Percentiles rank a stretch among this genome's conserved stretches.
These are phyloP conservation scores for Paxillus rubicundulus DNA, from an alignment of 768 basidiomycete genomes.

Conservation along the genomic window DNA sequence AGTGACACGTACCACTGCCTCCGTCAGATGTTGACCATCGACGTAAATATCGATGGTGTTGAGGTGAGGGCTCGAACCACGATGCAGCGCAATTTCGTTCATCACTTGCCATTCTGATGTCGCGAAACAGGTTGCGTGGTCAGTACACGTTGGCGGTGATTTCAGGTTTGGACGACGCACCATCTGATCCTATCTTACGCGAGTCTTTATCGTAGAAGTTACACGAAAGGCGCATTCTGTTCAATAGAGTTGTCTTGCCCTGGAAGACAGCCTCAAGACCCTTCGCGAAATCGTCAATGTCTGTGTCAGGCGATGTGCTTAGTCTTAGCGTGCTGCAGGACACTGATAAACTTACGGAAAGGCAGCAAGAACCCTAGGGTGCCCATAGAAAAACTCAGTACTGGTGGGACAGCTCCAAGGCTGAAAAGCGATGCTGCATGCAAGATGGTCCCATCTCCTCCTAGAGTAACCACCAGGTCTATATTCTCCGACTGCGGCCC, in stretches of 20 bases:
- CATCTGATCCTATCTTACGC: constrained; percentile 54
- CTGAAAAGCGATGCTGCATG: constrained; percentile 92
- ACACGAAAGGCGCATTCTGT: constrained; percentile 89
- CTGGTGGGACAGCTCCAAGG: constrained; percentile 88
- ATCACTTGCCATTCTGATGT: constrained; percentile 87
- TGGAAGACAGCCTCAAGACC: constrained; percentile 78
- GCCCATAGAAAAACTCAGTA: constrained; percentile 64
- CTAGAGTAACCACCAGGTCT: constrained; percentile 86
- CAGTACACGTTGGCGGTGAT: constrained; percentile 1
- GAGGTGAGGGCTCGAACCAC: constrained; percentile 87
- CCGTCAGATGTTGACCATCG: constrained; percentile 92
- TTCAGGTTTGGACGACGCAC: constrained; percentile 35
- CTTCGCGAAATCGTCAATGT: constrained; percentile 82
- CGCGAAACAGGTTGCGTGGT: background rate
- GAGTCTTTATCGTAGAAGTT: constrained; percentile 65
- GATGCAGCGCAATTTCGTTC: constrained; percentile 93
- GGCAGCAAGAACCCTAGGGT: constrained; percentile 91
- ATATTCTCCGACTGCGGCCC: constrained; percentile 59
- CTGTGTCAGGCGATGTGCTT: constrained; percentile 38
- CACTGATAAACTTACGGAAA: constrained; percentile 62
- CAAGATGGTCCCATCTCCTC: constrained; percentile 93
- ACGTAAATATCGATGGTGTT: constrained; percentile 94
- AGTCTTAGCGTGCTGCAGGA: background rate
- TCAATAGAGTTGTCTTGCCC: constrained; percentile 77
- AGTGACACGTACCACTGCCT: constrained; percentile 74